phyloP scores from a whole-genome alignment of 148 eudicot species.

The Camellia japonica region DNA sequence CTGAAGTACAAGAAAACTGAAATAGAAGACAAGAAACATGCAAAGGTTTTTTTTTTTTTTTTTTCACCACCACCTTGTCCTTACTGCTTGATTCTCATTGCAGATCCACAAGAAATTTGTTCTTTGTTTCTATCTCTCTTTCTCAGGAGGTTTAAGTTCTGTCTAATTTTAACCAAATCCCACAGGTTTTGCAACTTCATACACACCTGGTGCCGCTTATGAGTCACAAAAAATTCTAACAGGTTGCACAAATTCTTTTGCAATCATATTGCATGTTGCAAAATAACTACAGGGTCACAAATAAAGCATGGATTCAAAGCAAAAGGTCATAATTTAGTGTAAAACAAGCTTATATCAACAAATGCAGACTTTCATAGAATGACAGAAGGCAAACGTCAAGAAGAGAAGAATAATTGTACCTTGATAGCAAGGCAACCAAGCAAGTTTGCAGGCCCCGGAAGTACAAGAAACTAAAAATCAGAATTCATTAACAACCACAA shows the following conservation, averaged over 20 bases:
- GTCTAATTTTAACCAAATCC: not conserved
- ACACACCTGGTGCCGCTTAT: not conserved
- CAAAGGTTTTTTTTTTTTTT: not conserved
- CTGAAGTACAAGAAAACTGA: not conserved
- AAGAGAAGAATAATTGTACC: slow-evolving; percentile 35
- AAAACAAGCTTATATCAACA: not conserved
- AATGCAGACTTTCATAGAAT: not conserved
- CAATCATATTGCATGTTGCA: not conserved
- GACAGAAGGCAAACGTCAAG: not conserved
- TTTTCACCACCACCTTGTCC: not conserved
- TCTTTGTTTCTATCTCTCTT: not conserved
- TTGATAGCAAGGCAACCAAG: slow-evolving; percentile 66
- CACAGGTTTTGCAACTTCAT: slow-evolving; percentile 1
- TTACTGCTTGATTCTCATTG: not conserved
- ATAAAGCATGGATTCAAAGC: not conserved
- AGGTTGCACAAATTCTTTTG: not conserved
- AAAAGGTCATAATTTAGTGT: not conserved
- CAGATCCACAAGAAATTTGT: not conserved
- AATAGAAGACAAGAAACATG: not conserved
- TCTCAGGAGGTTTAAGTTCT: not conserved
- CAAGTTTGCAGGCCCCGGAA: slow-evolving; percentile 78
- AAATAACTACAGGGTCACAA: not conserved
- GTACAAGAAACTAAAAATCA: slow-evolving; percentile 11
- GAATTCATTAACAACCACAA: not conserved
- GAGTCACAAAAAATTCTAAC: not conserved